Evolutionary conservation across 176 grass and related monocot genomes (phyloP).

Genomic region (Lolium perenne): DNA sequence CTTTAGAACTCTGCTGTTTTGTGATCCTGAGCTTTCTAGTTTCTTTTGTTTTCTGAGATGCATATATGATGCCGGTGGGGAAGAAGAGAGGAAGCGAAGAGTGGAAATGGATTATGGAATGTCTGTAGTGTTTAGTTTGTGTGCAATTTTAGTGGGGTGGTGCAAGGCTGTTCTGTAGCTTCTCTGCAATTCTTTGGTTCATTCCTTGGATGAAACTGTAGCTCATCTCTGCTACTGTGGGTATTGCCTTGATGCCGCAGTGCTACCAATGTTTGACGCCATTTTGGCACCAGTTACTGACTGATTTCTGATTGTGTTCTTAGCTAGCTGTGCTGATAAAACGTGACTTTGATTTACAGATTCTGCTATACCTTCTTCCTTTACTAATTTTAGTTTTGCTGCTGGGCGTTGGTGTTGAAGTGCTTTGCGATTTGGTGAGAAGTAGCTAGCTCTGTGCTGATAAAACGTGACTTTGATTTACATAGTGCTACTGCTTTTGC

Average conservation of each 20-base stretch:
- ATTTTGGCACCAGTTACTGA: background rate
- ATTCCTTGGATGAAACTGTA: slow-evolving; percentile 33
- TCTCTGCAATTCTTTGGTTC: slow-evolving; percentile 43
- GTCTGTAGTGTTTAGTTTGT: slow-evolving; percentile 45
- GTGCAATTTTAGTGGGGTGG: slow-evolving; percentile 26
- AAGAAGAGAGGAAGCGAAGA: slow-evolving; percentile 15
- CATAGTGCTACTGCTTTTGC: background rate
- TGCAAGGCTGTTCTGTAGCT: slow-evolving; percentile 43
- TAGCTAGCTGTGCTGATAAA: slow-evolving; percentile 25
- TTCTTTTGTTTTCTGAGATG: slow-evolving; percentile 47
- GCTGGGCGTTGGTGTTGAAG: background rate
- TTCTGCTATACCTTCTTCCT: background rate
- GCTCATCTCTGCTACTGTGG: slow-evolving; percentile 32
- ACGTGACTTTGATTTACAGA: slow-evolving; percentile 4
- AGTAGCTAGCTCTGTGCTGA: slow-evolving; percentile 17
- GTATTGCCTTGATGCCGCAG: slow-evolving; percentile 40
- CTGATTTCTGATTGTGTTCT: slow-evolving; percentile 13
- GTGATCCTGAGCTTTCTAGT: slow-evolving; percentile 25
- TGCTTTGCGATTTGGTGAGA: no score
- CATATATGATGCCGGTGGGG: slow-evolving; percentile 52
- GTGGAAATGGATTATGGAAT: slow-evolving; percentile 49
- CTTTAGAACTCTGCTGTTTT: slow-evolving; percentile 19
- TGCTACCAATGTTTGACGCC: background rate
- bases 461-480: slow-evolving; percentile 14
- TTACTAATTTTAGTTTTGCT: background rate